Evolutionary conservation across 768 basidiomycete genomes (phyloP), one percentile per base, ranked within the genome.

Genomic region (Cystofilobasidium ferigula): DNA sequence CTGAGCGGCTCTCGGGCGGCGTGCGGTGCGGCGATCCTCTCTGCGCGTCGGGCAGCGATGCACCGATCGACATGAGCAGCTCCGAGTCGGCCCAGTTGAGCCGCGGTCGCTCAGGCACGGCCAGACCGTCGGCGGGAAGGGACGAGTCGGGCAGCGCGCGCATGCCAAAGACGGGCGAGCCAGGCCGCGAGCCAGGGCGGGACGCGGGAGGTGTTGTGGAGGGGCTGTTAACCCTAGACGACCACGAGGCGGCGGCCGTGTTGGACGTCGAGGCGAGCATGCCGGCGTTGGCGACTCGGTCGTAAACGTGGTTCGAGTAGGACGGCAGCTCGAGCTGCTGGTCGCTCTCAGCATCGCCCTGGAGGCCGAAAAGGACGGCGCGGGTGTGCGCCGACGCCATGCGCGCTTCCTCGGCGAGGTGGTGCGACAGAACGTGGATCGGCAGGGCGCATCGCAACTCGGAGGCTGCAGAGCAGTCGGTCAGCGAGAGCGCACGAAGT

Each of bases 381-480:
- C 92, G 83, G 0, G 90, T 89, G 6, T 80, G 79, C n/a, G 84
- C 79, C 5, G 89, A 86, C 30, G 84, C 81, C 1, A 81, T 79
- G 40, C 85, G 80, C 1, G 89, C 86, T 73, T 95, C 92, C 18
- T 85, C 80, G 20, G 88, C 79, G 1, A 94, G 78, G 16, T 82
- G 79, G 66, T 81, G 74, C 70, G 92, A 86, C 28, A 97, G 85
- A 57, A 98, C 81, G 72, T 88, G 84, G 38, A 98, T 76, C 0
- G 94, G 94, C 7, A 97, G 80, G 1, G 91, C 91, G 75, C 94
- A 97, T 20, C 92, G 85, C n/a, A 98, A 80, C 75, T 97, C 91
- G 12, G 90, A 93, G 3, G 85, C 65, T 67, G 65, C 12, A 51
- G 28, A 18, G 43, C 12, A 6, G 56, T 28, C 40, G 26, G 57